These are phyloP conservation scores for Penicillium sp. DNA, from an alignment of 2,329 filamentous ascomycete species.

Conservation along the genomic window DNA sequence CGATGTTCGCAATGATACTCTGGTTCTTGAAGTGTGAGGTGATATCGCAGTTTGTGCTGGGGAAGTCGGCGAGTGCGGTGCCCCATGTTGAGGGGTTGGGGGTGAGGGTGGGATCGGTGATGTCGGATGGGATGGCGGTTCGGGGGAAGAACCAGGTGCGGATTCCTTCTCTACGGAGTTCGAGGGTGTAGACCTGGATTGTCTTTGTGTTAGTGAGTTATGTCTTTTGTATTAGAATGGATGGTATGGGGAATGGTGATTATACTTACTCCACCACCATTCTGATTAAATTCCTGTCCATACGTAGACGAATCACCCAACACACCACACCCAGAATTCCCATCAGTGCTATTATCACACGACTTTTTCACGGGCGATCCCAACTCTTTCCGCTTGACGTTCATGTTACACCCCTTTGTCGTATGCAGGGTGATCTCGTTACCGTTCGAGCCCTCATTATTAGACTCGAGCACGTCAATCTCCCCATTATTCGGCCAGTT, in stretches of 20 bases:
- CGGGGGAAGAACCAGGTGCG: constrained; percentile 67
- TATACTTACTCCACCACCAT: constrained; percentile 57
- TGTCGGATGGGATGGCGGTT: constrained; percentile 57
- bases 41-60: constrained; percentile 66
- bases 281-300: constrained; percentile 60
- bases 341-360: constrained; percentile 60
- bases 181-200: constrained; percentile 61
- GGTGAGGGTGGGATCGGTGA: constrained; percentile 49
- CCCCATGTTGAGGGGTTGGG: constrained; percentile 70
- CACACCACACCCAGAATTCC: constrained; percentile 66
- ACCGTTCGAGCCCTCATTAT: constrained; percentile 60
- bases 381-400: constrained; percentile 61
- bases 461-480: constrained; percentile 67
- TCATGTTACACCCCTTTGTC: constrained; percentile 59
- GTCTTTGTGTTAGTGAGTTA: neutral
- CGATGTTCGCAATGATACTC: constrained; percentile 70
- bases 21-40: constrained; percentile 66
- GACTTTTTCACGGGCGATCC: constrained; percentile 52
- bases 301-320: constrained; percentile 52
- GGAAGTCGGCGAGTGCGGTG: constrained; percentile 68
- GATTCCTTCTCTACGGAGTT: constrained; percentile 66
- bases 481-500: constrained; percentile 71
- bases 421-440: constrained; percentile 69
- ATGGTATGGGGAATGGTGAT: neutral
- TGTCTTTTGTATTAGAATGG: neutral